These are phyloP conservation scores for Medicago arabica DNA, from an alignment of 306 rosid species.

Conservation along the genomic window DNA sequence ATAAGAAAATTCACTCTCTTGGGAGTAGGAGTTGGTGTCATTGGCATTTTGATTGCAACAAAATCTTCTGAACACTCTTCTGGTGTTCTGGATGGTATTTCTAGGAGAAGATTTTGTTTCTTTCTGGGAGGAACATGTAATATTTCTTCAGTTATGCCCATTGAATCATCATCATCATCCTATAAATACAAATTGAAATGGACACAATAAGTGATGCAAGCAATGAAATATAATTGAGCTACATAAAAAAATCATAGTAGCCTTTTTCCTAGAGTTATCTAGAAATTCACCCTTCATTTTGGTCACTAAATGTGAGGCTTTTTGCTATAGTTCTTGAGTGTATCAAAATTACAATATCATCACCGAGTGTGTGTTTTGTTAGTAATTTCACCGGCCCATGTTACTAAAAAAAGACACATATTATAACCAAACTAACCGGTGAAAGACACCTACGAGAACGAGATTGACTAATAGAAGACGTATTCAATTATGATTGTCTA, in stretches of 20 bases:
- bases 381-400: too few species aligned
- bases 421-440: too few species aligned
- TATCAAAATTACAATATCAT: too few species aligned
- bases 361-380: too few species aligned
- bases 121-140: conserved; percentile 70
- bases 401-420: too few species aligned
- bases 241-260: not conserved
- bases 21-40: conserved; percentile 83
- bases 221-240: conserved; percentile 10
- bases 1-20: conserved; percentile 85
- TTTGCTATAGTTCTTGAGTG: too few species aligned
- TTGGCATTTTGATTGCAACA: conserved; percentile 73
- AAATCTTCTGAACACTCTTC: conserved; percentile 62
- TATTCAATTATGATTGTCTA: too few species aligned
- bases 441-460: too few species aligned
- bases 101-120: conserved; percentile 71
- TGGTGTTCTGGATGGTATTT: conserved; percentile 79
- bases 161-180: conserved; percentile 71
- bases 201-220: conserved; percentile 21
- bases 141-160: conserved; percentile 65
- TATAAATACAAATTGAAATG: conserved; percentile 38
- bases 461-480: too few species aligned
- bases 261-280: too few species aligned
- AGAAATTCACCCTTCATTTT: too few species aligned
- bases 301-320: too few species aligned